phyloP scores from a whole-genome alignment of 805 yeast species.

The Metahyphopichia silvanorum region DNA sequence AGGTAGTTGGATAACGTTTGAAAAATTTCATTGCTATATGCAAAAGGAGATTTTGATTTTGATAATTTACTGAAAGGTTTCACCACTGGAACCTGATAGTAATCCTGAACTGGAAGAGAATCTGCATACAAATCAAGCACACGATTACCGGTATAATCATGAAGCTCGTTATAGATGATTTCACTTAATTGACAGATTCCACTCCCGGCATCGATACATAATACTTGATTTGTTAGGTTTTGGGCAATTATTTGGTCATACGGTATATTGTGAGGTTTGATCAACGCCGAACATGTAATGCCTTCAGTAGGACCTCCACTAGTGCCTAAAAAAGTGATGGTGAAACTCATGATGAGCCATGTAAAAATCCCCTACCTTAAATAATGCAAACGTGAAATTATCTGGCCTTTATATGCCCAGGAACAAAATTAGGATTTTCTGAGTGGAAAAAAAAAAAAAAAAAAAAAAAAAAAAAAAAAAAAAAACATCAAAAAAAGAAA shows the following conservation, averaged over 20 bases:
- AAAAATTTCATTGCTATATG: conserved; percentile 28
- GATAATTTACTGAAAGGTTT: conserved; percentile 21
- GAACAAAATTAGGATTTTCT: conserved; percentile 7
- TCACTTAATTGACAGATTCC: conserved; percentile 59
- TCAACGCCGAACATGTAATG: conserved; percentile 61
- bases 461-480: conserved; percentile 3
- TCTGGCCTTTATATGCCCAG: conserved; percentile 2
- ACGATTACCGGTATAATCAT: conserved; percentile 5
- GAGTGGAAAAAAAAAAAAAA: conserved; percentile 1
- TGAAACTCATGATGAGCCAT: conserved; percentile 39
- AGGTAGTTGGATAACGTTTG: conserved; percentile 42
- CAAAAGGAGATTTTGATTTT: conserved; percentile 19
- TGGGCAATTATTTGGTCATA: conserved; percentile 35
- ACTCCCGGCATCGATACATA: conserved; percentile 79
- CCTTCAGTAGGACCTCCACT: conserved; percentile 85
- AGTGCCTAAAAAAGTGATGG: conserved; percentile 68
- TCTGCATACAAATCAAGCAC: conserved; percentile 29
- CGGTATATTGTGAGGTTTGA: conserved; percentile 51
- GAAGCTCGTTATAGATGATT: conserved; percentile 22
- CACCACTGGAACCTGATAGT: conserved; percentile 18
- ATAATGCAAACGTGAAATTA: too few species aligned
- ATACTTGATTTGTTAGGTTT: conserved; percentile 29
- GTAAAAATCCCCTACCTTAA: too few species aligned
- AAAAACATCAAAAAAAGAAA: too few species aligned
- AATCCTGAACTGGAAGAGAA: conserved; percentile 18